Evolutionary conservation across 768 basidiomycete species (phyloP), one percentile per base, ranked within the genome.

Genomic region (Candolleomyces aberdarensis): DNA sequence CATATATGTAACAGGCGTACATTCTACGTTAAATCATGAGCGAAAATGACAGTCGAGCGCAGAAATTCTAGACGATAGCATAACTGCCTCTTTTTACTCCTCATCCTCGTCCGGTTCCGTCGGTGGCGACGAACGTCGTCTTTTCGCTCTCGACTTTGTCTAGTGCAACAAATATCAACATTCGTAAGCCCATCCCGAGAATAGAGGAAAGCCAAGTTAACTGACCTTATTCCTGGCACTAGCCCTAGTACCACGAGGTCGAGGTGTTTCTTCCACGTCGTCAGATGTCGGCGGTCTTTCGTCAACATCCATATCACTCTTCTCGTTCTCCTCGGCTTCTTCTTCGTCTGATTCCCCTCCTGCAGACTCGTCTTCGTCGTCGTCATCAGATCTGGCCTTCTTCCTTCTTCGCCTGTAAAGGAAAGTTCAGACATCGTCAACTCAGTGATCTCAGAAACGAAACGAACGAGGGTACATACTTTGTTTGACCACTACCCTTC

Each of bases 401-500:
- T 67, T 70, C 53, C 78, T 78, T 26, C 72, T 61, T 50, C 78
- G 74, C 64, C 79, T 80, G 57, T 14, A 49, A n/a, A 61, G 56
- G 54, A 51, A 14, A 47, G 26, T 26, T 3, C 26, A 26, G 26
- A 26, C 26, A 26, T 26, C 26, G 26, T 26, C 26, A 26, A 26
- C 26, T 26, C 26, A 3, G 26, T 26, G 26, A 26, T 3, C 26
- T 26, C 26, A 26, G 26, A 26, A 3, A 26, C 26, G 26, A 26
- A 31, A 57, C 36, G 15, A 48, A 17, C 48, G 22, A 47, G 40
- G 43, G 15, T 3, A 62, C 80, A 39, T 66, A 84, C 86, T 84
- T 84, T 3, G 79, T 65, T 52, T 77, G 74, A 26, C 81, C 79
- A 64, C 83, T 87, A 48, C 77, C 60, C 66, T 77, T 83, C 57